Percentiles rank a stretch among this genome's conserved stretches.
Conservation (phyloP, 192 early-diverging fungal genomes). For the Backusella liffmaniae region DNA sequence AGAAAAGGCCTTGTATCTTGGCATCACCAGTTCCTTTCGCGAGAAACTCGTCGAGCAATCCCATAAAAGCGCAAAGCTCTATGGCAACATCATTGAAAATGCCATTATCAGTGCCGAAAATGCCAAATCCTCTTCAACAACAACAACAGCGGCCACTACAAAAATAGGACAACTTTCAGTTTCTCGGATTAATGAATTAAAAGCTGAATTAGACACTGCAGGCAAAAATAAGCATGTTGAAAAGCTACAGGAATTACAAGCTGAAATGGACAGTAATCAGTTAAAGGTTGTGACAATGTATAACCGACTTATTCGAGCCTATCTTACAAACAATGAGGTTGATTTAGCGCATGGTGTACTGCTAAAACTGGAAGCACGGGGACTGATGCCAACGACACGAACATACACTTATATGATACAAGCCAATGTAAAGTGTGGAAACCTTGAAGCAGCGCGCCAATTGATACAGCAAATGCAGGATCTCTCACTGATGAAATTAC, state of each 20-base stretch:
- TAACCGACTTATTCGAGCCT: slow-evolving; percentile 32
- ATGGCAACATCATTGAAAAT: slow-evolving; percentile 33
- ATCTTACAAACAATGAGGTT: not conserved
- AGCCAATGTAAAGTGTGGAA: slow-evolving; percentile 13
- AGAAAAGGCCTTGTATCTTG: slow-evolving; percentile 33
- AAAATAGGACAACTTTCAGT: slow-evolving; percentile 3
- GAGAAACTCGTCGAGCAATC: slow-evolving; percentile 28
- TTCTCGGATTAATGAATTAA: slow-evolving; percentile 18
- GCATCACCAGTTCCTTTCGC: slow-evolving; percentile 31
- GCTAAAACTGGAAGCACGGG: not conserved
- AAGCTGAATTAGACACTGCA: slow-evolving; percentile 22
- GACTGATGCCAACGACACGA: slow-evolving; percentile 30
- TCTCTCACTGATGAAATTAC: slow-evolving; percentile 5
- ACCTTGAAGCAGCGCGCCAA: not conserved
- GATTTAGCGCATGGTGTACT: slow-evolving; percentile 16
- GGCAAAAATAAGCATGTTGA: not conserved
- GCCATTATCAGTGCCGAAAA: slow-evolving; percentile 16
- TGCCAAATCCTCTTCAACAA: not conserved
- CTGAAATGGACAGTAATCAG: slow-evolving; percentile 17
- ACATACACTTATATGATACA: slow-evolving; percentile 32
- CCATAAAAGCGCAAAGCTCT: slow-evolving; percentile 11
- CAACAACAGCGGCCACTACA: not conserved
- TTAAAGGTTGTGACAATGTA: slow-evolving; percentile 17
- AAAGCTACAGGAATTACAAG: not conserved
- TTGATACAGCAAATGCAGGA: slow-evolving; percentile 28